Conservation (phyloP, 2,329 filamentous ascomycete genomes). For the Aureobasidium melanogenum region DNA sequence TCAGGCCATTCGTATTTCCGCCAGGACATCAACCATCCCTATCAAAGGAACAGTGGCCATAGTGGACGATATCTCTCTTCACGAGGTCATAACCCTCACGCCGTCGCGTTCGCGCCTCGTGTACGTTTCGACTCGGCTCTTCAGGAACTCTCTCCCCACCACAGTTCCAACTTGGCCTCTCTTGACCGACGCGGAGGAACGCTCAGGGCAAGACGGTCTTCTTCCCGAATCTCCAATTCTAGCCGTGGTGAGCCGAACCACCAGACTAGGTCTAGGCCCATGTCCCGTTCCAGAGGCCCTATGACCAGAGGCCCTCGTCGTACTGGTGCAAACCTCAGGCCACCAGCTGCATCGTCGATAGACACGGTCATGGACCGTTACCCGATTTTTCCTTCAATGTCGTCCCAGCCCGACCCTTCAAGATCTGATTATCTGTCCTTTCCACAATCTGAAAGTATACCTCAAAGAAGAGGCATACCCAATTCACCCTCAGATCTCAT, state of each 20-base stretch:
- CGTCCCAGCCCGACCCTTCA: not conserved
- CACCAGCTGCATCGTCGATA: not conserved
- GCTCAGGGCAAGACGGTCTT: conserved; percentile 2
- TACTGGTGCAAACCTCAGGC: not conserved
- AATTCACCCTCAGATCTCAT: not conserved
- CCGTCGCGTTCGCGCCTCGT: not conserved
- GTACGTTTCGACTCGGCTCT: conserved; percentile 17
- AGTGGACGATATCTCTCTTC: not conserved
- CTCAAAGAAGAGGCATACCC: not conserved
- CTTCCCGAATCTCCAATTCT: not conserved
- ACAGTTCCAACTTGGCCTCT: conserved; percentile 2
- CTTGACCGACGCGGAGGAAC: conserved; percentile 5
- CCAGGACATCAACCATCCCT: not conserved
- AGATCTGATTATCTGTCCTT: not conserved
- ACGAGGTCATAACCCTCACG: conserved; percentile 5
- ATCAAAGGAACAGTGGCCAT: not conserved
- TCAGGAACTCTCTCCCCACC: not conserved
- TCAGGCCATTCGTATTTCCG: not conserved
- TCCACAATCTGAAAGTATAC: not conserved
- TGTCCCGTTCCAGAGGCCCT: conserved; percentile 11
- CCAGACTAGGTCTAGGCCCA: not conserved
- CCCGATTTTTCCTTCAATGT: not conserved
- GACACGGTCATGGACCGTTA: not conserved
- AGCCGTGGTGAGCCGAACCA: not conserved
- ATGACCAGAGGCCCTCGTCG: not conserved